A percentile compares a stretch with the other conserved stretches of the same genome.
Evolutionary conservation across 2,329 filamentous ascomycete genomes (phyloP).

Genomic region (Pseudogymnoascus pannorum): DNA sequence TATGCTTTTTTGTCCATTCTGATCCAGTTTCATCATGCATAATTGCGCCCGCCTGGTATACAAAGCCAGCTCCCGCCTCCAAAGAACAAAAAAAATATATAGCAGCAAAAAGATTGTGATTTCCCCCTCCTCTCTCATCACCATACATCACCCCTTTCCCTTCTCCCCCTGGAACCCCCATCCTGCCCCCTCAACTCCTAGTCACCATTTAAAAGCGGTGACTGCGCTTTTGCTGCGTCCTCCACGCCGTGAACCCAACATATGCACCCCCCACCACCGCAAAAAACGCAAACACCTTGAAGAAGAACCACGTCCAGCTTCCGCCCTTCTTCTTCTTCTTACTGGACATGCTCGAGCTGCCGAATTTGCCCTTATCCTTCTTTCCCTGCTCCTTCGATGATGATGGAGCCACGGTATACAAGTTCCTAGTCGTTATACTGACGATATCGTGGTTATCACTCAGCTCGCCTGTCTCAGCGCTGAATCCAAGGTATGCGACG

Average conservation of each 20-base stretch:
- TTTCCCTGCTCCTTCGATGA: conserved; percentile 15
- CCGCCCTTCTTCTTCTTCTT: conserved; percentile 17
- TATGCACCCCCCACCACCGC: conserved; percentile 66
- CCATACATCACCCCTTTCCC: neutral
- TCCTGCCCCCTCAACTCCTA: neutral
- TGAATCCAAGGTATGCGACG: conserved; percentile 68
- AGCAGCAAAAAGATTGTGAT: neutral
- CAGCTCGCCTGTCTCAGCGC: conserved; percentile 88
- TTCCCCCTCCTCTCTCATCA: neutral
- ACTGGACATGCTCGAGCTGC: neutral
- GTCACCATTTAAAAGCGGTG: conserved; percentile 26
- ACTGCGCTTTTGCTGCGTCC: conserved; percentile 37
- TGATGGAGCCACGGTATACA: conserved; percentile 51
- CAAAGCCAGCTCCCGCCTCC: neutral
- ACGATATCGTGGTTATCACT: conserved; percentile 98
- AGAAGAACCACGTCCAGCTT: conserved; percentile 64
- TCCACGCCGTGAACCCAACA: conserved; percentile 77
- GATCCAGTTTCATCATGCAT: neutral
- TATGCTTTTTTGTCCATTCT: neutral
- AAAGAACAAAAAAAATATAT: neutral
- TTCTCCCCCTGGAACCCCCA: neutral
- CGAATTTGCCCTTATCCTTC: conserved; percentile 16
- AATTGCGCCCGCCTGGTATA: conserved; percentile 2
- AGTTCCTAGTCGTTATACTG: conserved; percentile 74
- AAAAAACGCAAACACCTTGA: conserved; percentile 76